phyloP scores from a whole-genome alignment of 495 filamentous ascomycete genomes.

The Xylaria curta region DNA sequence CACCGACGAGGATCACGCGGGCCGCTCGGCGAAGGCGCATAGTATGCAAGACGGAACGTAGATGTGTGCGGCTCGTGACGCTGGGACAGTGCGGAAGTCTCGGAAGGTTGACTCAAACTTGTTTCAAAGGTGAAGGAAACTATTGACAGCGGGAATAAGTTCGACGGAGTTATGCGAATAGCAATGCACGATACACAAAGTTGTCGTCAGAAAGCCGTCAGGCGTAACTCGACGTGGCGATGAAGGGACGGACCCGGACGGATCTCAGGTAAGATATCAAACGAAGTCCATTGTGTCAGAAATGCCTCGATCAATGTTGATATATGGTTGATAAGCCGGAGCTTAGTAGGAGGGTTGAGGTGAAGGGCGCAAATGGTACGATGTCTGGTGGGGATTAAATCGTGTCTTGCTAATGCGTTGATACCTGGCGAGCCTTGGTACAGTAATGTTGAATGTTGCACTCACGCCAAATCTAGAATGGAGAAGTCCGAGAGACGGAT shows the following conservation, averaged over 20 bases:
- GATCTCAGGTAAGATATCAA: slow-evolving; percentile 16
- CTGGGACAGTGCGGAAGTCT: slow-evolving; percentile 19
- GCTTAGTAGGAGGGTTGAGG: neutral
- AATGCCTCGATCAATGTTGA: neutral
- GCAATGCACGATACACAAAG: neutral
- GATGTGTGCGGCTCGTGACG: neutral
- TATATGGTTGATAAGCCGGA: slow-evolving; percentile 2
- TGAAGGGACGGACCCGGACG: slow-evolving; percentile 17
- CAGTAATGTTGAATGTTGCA: neutral
- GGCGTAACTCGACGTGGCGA: slow-evolving; percentile 1
- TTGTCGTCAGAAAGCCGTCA: neutral
- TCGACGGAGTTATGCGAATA: neutral
- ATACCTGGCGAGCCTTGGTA: neutral
- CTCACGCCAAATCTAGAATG: slow-evolving; percentile 5
- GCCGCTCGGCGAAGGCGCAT: slow-evolving; percentile 81
- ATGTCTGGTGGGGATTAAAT: slow-evolving; percentile 19
- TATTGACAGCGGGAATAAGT: neutral
- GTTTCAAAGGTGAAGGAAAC: neutral
- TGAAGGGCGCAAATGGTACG: slow-evolving; percentile 14
- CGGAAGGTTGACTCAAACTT: neutral
- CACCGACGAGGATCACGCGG: slow-evolving; percentile 91
- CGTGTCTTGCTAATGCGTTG: neutral
- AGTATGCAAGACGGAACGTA: slow-evolving; percentile 29
- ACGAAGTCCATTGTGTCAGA: slow-evolving; percentile 19
- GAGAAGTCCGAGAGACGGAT: slow-evolving; percentile 14